Base-by-base conservation (phyloP, 495 filamentous ascomycete genomes). In the Penicillium chermesinum region DNA sequence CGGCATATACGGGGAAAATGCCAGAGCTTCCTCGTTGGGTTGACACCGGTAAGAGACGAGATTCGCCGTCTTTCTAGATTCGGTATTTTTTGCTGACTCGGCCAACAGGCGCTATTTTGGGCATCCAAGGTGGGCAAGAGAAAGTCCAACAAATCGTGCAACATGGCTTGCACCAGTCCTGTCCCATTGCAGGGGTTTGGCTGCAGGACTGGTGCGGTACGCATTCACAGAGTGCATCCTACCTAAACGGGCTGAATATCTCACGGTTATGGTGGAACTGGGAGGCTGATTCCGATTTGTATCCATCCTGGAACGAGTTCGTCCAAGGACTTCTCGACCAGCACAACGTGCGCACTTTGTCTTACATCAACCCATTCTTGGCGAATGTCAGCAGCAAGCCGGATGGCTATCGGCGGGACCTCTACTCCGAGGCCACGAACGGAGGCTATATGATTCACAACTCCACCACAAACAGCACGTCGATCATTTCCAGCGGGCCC, bases 181-280 rank as follows among this genome's bases (percentile, higher is more conserved):
- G 54, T 20, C 58, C 58, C 3, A 52, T 61, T 38, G 58, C 58
- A 5, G 58, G 44, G 17, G 54, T 61, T 14, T 58, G 58, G 58
- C 51, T 61, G 1, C 58, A 61, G 18, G 58, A 61, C 36, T 61
- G 58, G 58, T 44, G 32, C 17, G 54, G 58, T 1, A 61, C 57
- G 18, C 60, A 63, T 35, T 30, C 44, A 0, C 60, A 63, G 40
- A 55, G 49, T 7, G 60, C 46, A 7, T 54, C 57, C 5, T 56
- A 55, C 33, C 49, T 60, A 40, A 44, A 34, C 15, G 35, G 35
- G 12, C 44, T 61, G 34, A 58, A 54, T 16, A 47, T 63, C 30
- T 63, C 60, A 5, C 57, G 60, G n/a, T 47, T 63, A 3, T 63
- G 60, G 60, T 63, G 60, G 60, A 63, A 63, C 48, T 63, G 60